These are phyloP conservation scores for Microglena sp. DNA, from an alignment of 139 green algal genomes.

Conservation along the genomic window DNA sequence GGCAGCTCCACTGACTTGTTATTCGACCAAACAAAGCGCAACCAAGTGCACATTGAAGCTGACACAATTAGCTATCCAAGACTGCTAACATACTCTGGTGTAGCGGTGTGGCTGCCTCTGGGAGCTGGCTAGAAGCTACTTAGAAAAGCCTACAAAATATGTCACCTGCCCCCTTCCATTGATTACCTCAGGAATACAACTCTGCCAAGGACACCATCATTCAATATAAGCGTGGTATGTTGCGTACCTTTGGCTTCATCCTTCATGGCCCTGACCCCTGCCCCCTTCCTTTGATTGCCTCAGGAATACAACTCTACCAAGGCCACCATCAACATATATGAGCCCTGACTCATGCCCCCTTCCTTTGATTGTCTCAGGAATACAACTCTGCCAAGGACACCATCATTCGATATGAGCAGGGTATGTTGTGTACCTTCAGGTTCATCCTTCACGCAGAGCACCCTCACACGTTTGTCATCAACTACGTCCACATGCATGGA, in stretches of 20 bases:
- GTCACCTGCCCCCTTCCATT: too few species aligned
- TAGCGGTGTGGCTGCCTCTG: too few species aligned
- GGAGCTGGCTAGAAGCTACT: too few species aligned
- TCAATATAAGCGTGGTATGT: conserved; percentile 63
- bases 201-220: conserved; percentile 54
- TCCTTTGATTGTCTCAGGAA: conserved; percentile 50
- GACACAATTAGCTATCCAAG: too few species aligned
- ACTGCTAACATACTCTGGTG: too few species aligned
- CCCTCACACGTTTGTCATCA: conserved; percentile 85
- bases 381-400: conserved; percentile 53
- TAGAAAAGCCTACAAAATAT: too few species aligned
- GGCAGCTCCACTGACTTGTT: too few species aligned
- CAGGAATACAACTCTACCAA: conserved; percentile 59
- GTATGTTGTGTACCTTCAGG: conserved; percentile 67
- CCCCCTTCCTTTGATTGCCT: conserved; percentile 45
- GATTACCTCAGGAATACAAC: conserved; percentile 52
- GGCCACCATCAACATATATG: conserved; percentile 47
- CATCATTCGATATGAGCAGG: conserved; percentile 61
- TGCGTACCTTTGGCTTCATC: conserved; percentile 60
- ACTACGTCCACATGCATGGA: conserved; percentile 55
- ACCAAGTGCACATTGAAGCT: too few species aligned
- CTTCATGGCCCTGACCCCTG: too few species aligned
- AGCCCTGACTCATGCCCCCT: too few species aligned
- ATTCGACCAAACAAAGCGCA: too few species aligned
- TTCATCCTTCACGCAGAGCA: conserved; percentile 71